Conservation (phyloP, 208 protist species). For the Novymonas esmeraldas region DNA sequence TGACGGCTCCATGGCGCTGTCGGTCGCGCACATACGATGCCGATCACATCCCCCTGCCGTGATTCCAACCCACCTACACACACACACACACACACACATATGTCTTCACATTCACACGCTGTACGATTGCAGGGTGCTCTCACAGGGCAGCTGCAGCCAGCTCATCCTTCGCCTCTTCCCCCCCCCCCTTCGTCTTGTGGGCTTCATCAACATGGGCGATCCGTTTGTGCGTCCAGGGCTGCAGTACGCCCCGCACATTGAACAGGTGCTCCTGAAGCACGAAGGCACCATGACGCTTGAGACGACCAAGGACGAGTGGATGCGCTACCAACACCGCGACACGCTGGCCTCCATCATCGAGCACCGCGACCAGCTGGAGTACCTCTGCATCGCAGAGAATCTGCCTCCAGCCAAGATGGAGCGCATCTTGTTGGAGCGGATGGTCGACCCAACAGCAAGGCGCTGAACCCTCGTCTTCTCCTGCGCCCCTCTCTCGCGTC, state of each 20-base stretch:
- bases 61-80: background rate
- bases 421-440: conserved; percentile 75
- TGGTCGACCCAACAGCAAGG: conserved; percentile 67
- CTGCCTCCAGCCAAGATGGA: conserved; percentile 77
- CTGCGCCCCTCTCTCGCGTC: no score
- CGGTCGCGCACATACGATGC: no score
- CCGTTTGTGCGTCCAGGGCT: conserved; percentile 87
- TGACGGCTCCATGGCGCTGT: no score
- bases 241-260: conserved; percentile 83
- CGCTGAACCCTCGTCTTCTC: no score
- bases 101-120: background rate
- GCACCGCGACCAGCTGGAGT: conserved; percentile 69
- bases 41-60: no score
- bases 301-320: conserved; percentile 88
- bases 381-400: conserved; percentile 83
- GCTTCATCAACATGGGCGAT: conserved; percentile 65
- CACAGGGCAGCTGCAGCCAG: no score
- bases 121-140: no score
- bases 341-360: conserved; percentile 77
- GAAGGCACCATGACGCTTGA: conserved; percentile 83
- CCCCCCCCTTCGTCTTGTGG: background rate
- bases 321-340: conserved; percentile 88
- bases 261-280: conserved; percentile 81
- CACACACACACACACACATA: background rate
- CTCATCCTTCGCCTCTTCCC: background rate